Conservation (phyloP, 2,329 filamentous ascomycete genomes). For the Hortaea sp. region DNA sequence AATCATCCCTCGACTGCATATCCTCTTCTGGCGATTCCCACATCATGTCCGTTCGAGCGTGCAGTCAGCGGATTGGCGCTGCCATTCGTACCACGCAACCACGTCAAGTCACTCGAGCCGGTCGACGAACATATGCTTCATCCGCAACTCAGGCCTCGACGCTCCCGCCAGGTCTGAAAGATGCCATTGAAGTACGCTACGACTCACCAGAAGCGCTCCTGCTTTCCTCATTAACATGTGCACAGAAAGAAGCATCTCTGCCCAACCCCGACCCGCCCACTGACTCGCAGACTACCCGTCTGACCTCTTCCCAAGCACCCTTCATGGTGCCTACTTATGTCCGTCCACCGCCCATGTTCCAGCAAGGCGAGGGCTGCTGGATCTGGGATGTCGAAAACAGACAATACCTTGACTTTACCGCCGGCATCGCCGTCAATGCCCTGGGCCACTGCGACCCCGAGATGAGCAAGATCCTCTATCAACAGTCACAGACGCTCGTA, state of each 20-base stretch:
- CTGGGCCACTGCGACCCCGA: slow-evolving; percentile 83
- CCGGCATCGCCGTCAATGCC: slow-evolving; percentile 89
- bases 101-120: slow-evolving; percentile 2
- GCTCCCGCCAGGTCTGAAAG: slow-evolving; percentile 30
- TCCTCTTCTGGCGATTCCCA: not conserved
- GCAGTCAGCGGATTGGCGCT: slow-evolving; percentile 14
- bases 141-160: slow-evolving; percentile 30
- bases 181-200: slow-evolving; percentile 31
- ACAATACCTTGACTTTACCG: slow-evolving; percentile 87
- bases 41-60: slow-evolving; percentile 13
- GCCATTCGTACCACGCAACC: slow-evolving; percentile 6
- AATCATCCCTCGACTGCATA: not conserved
- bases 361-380: slow-evolving; percentile 76
- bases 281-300: slow-evolving; percentile 63
- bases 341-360: slow-evolving; percentile 80
- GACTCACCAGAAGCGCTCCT: not conserved
- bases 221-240: not conserved
- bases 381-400: slow-evolving; percentile 84
- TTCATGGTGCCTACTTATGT: slow-evolving; percentile 97
- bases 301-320: slow-evolving; percentile 65
- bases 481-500: slow-evolving; percentile 60
- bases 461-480: slow-evolving; percentile 61
- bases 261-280: slow-evolving; percentile 63
- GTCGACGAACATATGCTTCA: slow-evolving; percentile 25
- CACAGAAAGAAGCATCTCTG: slow-evolving; percentile 39